Percentiles rank a stretch among this genome's conserved stretches.
Conservation (phyloP, 1,284 basidiomycete genomes). For the Psilocybe mexicana region DNA sequence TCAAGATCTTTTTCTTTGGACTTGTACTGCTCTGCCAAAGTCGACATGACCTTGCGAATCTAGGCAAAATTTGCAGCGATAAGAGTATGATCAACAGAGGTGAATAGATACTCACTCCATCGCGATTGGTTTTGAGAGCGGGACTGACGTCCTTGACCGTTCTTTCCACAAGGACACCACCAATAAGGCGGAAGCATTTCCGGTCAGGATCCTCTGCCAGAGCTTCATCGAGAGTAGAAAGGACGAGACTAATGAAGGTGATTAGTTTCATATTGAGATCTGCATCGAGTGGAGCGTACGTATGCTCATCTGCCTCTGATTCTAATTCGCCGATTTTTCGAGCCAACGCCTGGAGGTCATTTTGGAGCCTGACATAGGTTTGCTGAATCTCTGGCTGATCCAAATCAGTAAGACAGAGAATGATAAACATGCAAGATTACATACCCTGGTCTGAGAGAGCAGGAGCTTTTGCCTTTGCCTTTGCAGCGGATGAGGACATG, state of each 20-base stretch:
- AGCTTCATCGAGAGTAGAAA: slow-evolving; percentile 83
- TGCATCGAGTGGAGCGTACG: slow-evolving; percentile 41
- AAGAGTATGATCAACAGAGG: slow-evolving; percentile 6
- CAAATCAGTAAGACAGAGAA: slow-evolving; percentile 34
- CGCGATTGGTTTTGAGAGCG: slow-evolving; percentile 80
- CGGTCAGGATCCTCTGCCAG: slow-evolving; percentile 80
- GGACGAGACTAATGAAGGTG: slow-evolving; percentile 68
- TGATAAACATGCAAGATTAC: slow-evolving; percentile 22
- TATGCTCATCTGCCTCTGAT: slow-evolving; percentile 90
- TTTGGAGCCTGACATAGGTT: slow-evolving; percentile 74
- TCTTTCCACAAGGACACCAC: slow-evolving; percentile 93
- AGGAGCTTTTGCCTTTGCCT: slow-evolving; percentile 55
- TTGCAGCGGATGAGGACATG: slow-evolving; percentile 39
- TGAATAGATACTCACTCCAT: slow-evolving; percentile 60
- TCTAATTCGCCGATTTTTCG: slow-evolving; percentile 94
- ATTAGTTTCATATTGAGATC: slow-evolving; percentile 16
- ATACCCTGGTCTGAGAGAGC: slow-evolving; percentile 71
- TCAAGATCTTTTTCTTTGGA: slow-evolving; percentile 85
- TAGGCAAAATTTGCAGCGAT: slow-evolving; percentile 33
- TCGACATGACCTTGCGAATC: slow-evolving; percentile 81
- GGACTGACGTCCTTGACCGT: slow-evolving; percentile 96
- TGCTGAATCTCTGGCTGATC: slow-evolving; percentile 76
- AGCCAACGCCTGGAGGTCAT: slow-evolving; percentile 83
- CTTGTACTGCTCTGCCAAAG: slow-evolving; percentile 84
- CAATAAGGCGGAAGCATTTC: slow-evolving; percentile 96